Conservation (phyloP, 2,329 filamentous ascomycete genomes). For the Aspergillus pseudonomiae region DNA sequence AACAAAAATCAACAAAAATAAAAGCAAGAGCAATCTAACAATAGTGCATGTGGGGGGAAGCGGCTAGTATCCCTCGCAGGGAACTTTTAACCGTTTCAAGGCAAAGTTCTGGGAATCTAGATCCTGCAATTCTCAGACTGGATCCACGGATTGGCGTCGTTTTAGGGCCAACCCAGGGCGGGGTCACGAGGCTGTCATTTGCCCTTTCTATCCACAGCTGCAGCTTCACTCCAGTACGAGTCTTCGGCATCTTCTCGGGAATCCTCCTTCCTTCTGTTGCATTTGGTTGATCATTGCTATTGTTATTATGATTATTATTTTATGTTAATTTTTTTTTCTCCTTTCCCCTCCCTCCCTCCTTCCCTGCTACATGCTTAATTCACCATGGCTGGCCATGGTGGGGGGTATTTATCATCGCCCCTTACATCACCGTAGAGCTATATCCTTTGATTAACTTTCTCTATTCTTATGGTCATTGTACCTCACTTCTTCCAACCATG, state of each 20-base stretch:
- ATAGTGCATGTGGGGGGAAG: not conserved
- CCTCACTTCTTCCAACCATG: constrained; percentile 5
- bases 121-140: not conserved
- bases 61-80: not conserved
- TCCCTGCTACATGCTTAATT: no score
- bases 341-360: not conserved
- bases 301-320: not conserved
- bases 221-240: not conserved
- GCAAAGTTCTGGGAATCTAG: constrained; percentile 9
- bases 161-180: not conserved
- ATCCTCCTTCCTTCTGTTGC: not conserved
- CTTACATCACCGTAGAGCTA: constrained; percentile 1
- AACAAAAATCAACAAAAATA: not conserved
- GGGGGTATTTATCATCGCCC: not conserved
- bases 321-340: not conserved
- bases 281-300: not conserved
- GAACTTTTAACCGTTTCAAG: constrained; percentile 21
- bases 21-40: not conserved
- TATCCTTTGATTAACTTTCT: constrained; percentile 2
- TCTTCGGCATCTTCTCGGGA: not conserved
- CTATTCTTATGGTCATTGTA: not conserved
- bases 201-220: not conserved
- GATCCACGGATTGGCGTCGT: not conserved
- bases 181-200: constrained; percentile 1
- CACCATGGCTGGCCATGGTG: not conserved